Base-by-base conservation (phyloP, 495 filamentous ascomycete species). In the Neurospora sp. region DNA sequence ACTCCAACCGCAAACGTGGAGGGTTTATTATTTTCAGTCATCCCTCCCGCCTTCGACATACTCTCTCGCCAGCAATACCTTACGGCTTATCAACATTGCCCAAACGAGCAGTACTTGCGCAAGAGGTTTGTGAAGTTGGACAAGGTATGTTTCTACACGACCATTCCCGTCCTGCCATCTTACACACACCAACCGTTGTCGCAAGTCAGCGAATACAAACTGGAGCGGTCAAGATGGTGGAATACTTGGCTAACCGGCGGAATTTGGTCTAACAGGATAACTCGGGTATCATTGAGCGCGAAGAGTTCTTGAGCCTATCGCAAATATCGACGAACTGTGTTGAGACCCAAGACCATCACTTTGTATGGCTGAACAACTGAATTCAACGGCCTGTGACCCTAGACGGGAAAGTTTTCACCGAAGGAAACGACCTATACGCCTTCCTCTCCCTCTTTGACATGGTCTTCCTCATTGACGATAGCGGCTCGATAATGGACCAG, bases 101-200 rank as follows among this genome's bases (percentile, higher is more conserved):
- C 37, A 38, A 38, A 38, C 37, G 37, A 38, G 37, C 37, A 38
- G 37, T 38, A 38, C 74, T 86, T 99, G 75, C 90, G 93, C 76
- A 99, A 98, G 84, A 88, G 95, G 72, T 99, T 98, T 79, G 97
- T 98, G 95, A 99, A 99, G 82, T 87, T 99, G 54, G 96, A 99
- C 82, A 99, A 97, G 89, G 95, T 95, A 80, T 72, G 84, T 74
- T 70, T 66, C 14, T 12, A 35, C 54, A 66, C 54, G 14, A 18
- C 14, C 27, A 35, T 66, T 35, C 5, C 11, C 49, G 14, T 66
- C 1, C 54, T 18, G 12, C 27, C 14, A 66, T 37, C 54, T 18
- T 31, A 35, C 18, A 14, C 12, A 62, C 23, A 3, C 14, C 9
- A 54, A 54, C 54, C 14, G 54, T 31, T 62, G 23, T 27, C 54